Percentiles rank a stretch among this genome's conserved stretches.
Conservation (phyloP, 2,329 filamentous ascomycete species). For the Aureobasidium melanogenum region DNA sequence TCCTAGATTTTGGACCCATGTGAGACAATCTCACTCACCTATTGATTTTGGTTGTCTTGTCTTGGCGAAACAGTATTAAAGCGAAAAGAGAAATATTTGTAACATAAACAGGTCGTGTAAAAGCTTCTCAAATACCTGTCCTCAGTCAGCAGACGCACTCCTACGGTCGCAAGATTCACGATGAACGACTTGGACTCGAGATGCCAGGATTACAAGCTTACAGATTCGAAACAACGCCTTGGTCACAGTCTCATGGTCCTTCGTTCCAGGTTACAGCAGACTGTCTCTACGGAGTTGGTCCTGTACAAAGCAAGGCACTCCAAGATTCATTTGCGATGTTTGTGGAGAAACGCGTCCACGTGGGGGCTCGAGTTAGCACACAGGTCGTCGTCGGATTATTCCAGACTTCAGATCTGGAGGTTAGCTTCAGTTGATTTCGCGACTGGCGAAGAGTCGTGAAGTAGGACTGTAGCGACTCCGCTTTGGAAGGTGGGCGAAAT, state of each 20-base stretch:
- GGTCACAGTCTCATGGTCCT: conserved; percentile 1
- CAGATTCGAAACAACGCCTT: background rate
- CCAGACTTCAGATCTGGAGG: background rate
- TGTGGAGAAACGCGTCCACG: conserved; percentile 2
- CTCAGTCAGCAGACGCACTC: background rate
- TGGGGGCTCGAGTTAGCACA: background rate
- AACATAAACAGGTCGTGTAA: background rate
- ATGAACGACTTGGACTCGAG: background rate
- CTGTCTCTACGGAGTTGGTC: background rate
- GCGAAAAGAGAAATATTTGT: background rate
- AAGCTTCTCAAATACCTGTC: background rate
- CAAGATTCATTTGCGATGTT: conserved; percentile 1
- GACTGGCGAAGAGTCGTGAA: background rate
- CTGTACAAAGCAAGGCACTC: background rate
- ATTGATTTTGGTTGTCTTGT: background rate
- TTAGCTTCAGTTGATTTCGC: background rate
- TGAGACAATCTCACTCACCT: conserved; percentile 2
- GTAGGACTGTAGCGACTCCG: conserved; percentile 6
- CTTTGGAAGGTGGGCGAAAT: conserved; percentile 2
- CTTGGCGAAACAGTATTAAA: background rate
- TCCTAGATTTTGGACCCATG: background rate
- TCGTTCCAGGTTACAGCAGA: background rate
- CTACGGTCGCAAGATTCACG: background rate
- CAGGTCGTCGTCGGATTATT: background rate
- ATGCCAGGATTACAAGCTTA: background rate